These are phyloP conservation scores for Crithidia thermophila DNA, from an alignment of 208 protist genomes.

Conservation along the genomic window DNA sequence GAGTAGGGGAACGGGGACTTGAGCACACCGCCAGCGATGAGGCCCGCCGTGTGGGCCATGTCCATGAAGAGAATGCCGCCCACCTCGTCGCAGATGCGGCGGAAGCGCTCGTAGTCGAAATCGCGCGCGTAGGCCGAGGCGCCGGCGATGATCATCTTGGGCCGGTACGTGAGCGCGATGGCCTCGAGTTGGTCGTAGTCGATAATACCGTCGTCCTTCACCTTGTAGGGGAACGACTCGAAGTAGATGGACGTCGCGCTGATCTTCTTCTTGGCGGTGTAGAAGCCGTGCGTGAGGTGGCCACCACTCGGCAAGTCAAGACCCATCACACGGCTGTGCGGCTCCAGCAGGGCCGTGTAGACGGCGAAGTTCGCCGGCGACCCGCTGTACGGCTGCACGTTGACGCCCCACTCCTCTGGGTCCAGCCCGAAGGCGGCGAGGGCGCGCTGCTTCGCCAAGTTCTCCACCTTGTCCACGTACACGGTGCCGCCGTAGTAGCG, in stretches of 20 bases:
- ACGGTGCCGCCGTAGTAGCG: constrained; percentile 99
- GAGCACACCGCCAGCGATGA: constrained; percentile 90
- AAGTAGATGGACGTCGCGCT: constrained; percentile 98
- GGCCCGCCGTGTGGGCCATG: constrained; percentile 98
- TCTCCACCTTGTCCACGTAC: constrained; percentile 98
- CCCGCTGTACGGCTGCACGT: constrained; percentile 99
- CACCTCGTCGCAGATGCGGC: constrained; percentile 84
- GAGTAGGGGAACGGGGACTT: constrained; percentile 95
- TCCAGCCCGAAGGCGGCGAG: constrained; percentile 95
- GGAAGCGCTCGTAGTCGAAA: constrained; percentile 96
- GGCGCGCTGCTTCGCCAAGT: constrained; percentile 91
- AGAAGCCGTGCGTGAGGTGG: constrained; percentile 99
- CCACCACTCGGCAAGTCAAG: constrained; percentile 91
- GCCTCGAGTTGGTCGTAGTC: constrained; percentile 96
- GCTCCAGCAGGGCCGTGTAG: constrained; percentile 96
- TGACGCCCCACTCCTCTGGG: constrained; percentile 97
- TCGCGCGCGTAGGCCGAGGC: constrained; percentile 98
- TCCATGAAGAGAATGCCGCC: constrained; percentile 96
- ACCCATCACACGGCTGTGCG: constrained; percentile 99
- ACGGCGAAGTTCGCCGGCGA: constrained; percentile 98
- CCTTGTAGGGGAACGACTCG: constrained; percentile 97
- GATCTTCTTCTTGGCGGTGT: constrained; percentile 97
- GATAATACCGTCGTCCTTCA: constrained; percentile 93
- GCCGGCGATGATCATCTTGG: constrained; percentile 96
- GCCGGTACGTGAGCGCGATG: constrained; percentile 92